Evolutionary conservation across 2,329 filamentous ascomycete species (phyloP).

Genomic region (Aspergillus sp.): DNA sequence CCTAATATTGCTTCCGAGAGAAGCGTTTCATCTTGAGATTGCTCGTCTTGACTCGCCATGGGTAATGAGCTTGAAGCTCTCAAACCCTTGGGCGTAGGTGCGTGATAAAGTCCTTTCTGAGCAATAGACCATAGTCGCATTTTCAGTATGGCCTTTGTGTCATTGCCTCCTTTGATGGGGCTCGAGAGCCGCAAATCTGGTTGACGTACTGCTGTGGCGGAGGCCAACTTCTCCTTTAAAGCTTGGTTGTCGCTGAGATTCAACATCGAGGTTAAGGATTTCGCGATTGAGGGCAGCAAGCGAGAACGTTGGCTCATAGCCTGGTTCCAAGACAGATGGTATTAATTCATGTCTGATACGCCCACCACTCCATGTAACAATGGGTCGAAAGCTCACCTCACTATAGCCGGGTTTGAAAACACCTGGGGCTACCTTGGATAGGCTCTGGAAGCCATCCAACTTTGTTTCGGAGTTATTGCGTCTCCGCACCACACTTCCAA

Average conservation of each 20-base stretch:
- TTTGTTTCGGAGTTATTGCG: background rate
- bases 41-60: background rate
- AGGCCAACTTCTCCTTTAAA: constrained; percentile 16
- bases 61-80: background rate
- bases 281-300: constrained; percentile 36
- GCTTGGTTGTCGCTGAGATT: constrained; percentile 18
- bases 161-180: background rate
- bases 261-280: constrained; percentile 35
- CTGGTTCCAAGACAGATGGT: constrained; percentile 19
- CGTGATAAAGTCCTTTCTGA: constrained; percentile 26
- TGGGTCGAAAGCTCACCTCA: constrained; percentile 20
- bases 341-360: background rate
- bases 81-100: constrained; percentile 14
- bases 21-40: background rate
- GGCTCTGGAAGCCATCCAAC: constrained; percentile 11
- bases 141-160: constrained; percentile 23
- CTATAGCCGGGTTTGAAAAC: constrained; percentile 33
- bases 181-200: background rate
- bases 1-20: constrained; percentile 2
- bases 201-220: constrained; percentile 5
- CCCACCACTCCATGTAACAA: background rate
- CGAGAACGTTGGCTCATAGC: constrained; percentile 36
- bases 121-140: constrained; percentile 34
- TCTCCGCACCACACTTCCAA: background rate
- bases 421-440: constrained; percentile 28